Percentiles rank a stretch among this genome's conserved stretches.
These are phyloP conservation scores for Fusarium scirpi DNA, from an alignment of 2,329 filamentous ascomycete genomes.

Conservation along the genomic window DNA sequence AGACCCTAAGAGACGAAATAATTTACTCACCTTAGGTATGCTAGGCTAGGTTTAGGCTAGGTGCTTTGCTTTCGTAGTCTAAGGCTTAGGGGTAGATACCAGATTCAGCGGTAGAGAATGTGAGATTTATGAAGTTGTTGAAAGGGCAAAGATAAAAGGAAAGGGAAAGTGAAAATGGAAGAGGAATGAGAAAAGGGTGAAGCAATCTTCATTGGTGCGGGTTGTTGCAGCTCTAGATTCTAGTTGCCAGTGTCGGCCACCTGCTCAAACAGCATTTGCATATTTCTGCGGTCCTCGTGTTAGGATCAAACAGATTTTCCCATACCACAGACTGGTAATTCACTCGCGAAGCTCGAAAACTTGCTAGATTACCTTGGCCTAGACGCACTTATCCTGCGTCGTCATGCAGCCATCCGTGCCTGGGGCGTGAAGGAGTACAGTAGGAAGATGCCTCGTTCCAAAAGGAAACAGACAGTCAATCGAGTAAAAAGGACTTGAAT, in stretches of 20 bases:
- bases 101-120: background rate
- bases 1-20: background rate
- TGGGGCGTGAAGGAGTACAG: slow-evolving; percentile 61
- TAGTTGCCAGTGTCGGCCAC: background rate
- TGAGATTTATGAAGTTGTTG: background rate
- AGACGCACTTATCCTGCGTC: slow-evolving; percentile 63
- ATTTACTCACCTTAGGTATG: background rate
- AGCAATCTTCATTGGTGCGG: background rate
- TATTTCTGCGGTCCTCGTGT: background rate
- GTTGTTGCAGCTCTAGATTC: background rate
- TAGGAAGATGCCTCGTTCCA: slow-evolving; percentile 65
- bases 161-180: background rate
- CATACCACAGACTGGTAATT: background rate
- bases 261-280: background rate
- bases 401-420: slow-evolving; percentile 61
- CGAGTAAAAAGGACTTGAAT: slow-evolving; percentile 40
- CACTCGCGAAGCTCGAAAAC: slow-evolving; percentile 46
- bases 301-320: background rate
- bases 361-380: slow-evolving; percentile 55
- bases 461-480: slow-evolving; percentile 46
- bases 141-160: background rate
- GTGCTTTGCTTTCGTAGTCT: background rate
- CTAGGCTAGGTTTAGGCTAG: background rate
- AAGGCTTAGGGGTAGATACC: background rate
- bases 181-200: background rate